Base-by-base conservation (phyloP, 495 filamentous ascomycete genomes). In the Podospora bellae-mahoneyi region DNA sequence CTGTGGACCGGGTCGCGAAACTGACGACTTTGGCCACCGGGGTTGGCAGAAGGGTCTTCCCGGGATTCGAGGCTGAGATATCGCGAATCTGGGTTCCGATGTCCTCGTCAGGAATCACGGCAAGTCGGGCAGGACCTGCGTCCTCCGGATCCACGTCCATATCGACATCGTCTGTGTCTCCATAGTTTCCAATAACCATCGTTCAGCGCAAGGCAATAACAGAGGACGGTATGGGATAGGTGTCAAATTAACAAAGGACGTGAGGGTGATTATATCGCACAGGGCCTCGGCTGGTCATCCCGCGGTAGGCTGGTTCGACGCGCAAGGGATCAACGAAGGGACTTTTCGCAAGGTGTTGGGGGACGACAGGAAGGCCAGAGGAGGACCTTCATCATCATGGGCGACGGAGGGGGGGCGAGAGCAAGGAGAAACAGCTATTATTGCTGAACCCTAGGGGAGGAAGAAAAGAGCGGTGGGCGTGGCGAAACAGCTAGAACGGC, bases 21-120 rank as follows among this genome's bases (percentile, higher is more conserved):
- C 89, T 91, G 60, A 94, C 86, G n/a, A 87, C 78, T 28, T 84
- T 89, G 16, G 91, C 91, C 20, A 92, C 78, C 10, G 88, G 84
- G 16, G 82, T 72, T 10, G 91, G 90, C 0, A 94, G 84, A 4
- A 94, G 84, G 1, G 90, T 90, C 27, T 80, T 75, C 30, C 87
- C 86, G 13, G 82, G 75, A 18, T 64, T 66, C 6, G 70, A 69
- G 60, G 72, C 44, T 2, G 63, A 68, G 32, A 72, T 61, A 5
- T 72, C 73, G 13, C 60, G 62, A 27, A 73, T 64, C 59, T 73
- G 66, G 9, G 70, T 53, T 15, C 39, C 60, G 61, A 71, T 64
- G 39, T 70, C 61, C 5, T 69, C 68, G 58, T 62, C 56, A 10
- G 71, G 66, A 20, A 69, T 23, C 56, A 67, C 54, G 60, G 62